A percentile compares a stretch with the other conserved stretches of the same genome.
These are phyloP conservation scores for Castanopsis chinensis DNA, from an alignment of 306 rosid genomes.

Conservation along the genomic window DNA sequence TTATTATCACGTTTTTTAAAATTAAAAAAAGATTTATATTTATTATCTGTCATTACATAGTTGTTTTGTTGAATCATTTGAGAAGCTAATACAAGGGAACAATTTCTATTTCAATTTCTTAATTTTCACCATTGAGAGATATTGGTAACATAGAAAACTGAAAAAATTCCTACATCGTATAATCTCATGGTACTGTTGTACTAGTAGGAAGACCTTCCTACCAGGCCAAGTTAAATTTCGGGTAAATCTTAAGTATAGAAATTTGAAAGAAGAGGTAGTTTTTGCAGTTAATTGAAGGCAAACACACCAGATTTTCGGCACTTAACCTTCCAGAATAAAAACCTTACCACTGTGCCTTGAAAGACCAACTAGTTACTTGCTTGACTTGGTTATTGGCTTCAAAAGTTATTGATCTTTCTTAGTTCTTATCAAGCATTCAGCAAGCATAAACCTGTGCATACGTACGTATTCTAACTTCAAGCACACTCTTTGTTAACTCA, in stretches of 20 bases:
- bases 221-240: background rate
- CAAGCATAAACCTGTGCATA: background rate
- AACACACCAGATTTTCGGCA: background rate
- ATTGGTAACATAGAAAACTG: background rate
- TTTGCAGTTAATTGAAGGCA: background rate
- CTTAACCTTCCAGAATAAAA: background rate
- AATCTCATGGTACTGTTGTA: background rate
- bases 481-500: constrained; percentile 7
- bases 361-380: background rate
- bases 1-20: background rate
- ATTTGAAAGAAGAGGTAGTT: background rate
- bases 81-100: background rate
- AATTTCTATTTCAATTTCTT: background rate
- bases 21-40: no score
- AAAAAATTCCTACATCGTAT: background rate
- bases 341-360: background rate
- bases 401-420: background rate
- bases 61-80: background rate
- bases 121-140: background rate
- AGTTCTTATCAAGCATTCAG: background rate
- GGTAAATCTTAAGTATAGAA: background rate
- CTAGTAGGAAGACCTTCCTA: background rate
- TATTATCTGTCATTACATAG: background rate
- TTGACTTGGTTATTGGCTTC: background rate
- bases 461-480: background rate